Base-by-base conservation (phyloP, 768 basidiomycete species). In the Clitopilus hobsonii region DNA sequence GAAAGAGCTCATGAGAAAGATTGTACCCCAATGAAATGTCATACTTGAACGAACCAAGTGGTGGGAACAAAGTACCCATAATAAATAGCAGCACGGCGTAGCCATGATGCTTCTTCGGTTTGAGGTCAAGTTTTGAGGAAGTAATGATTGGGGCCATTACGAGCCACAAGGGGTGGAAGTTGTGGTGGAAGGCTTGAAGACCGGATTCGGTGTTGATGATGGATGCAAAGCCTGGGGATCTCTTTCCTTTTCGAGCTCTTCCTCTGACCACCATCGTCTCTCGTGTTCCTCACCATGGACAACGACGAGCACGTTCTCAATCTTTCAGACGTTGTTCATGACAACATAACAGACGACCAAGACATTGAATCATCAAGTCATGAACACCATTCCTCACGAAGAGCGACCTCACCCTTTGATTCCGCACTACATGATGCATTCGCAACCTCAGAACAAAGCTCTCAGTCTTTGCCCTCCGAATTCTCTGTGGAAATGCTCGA, bases 51-150 rank as follows among this genome's bases (percentile, higher is more conserved):
- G 52, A 49, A 95, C 94, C 94, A 25, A 98, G 78, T 25, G 94
- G 94, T 7, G 94, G 94, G 55, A 98, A 84, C 51, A 98, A 76
- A 1, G 91, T 88, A n/a, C 94, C 95, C 55, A 91, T 69, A 51
- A 97, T 82, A 71, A 94, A 94, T 28, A 98, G 79, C 10, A 94
- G 32, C 55, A 89, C 84, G 13, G 84, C 73, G 67, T 87, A 96
- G 25, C 86, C 93, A 77, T 96, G 93, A 65, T 91, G 79, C 38
- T 79, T 79, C 66, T 78, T 83, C 16, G 92, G 90, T 51, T 77
- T 84, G 49, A 85, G 67, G 54, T 84, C 81, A 50, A 82, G 69
- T 64, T 88, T 88, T 50, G 69, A n/a, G n/a, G n/a, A 71, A 53
- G 75, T 66, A 66, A 69, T 68, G 66, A 75, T 66, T 52, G 63